Base-by-base conservation (phyloP, 108 stramenopile species). In the Aurantiochytrium sp. region DNA sequence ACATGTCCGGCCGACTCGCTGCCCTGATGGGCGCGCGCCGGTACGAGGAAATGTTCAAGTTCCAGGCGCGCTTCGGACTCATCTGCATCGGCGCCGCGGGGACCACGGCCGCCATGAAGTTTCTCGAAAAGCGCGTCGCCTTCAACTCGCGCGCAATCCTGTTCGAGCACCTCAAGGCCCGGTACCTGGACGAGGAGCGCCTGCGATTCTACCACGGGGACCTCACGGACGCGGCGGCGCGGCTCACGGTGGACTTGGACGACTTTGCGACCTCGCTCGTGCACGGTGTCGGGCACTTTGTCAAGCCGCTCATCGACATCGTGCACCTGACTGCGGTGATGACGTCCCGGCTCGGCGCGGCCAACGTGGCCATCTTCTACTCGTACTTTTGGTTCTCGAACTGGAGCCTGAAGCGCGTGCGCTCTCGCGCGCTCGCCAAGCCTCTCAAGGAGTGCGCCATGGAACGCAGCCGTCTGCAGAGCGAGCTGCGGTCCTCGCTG, bases 241-340 rank as follows among this genome's bases (percentile, higher is more conserved):
- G 73, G 30, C 39, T 81, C 27, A 81, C 73, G 12, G 30, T 24
- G n/a, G 73, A 81, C 45, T 24, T 81, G 21, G 73, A 81, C 1
- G 73, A 81, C 45, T 81, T 81, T 81, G 10, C 73, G 12, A 48
- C 15, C 42, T 41, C 39, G 45, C 73, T 81, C 6, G 45, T 81
- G 27, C 73, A 81, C 73, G 42, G 39, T 12, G 73, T 81, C 19
- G 73, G 73, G 15, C 73, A 81, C 45, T 81, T 81, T 81, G 42
- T 81, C 73, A 81, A 81, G 73, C 73, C 73, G n/a, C 73, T 81
- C 27, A 81, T 81, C 45, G 73, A 81, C 45, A 81, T 81, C 1
- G 73, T 48, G 8, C 73, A 81, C 45, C 73, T 81, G 6, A 30
- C 73, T 24, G 45, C 73, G 17, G 73, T 81, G 21, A 81, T 81